Percentiles rank a stretch among this genome's conserved stretches.
Evolutionary conservation across 176 grass and related monocot genomes (phyloP).

Genomic region (Urochloa ruziziensis): DNA sequence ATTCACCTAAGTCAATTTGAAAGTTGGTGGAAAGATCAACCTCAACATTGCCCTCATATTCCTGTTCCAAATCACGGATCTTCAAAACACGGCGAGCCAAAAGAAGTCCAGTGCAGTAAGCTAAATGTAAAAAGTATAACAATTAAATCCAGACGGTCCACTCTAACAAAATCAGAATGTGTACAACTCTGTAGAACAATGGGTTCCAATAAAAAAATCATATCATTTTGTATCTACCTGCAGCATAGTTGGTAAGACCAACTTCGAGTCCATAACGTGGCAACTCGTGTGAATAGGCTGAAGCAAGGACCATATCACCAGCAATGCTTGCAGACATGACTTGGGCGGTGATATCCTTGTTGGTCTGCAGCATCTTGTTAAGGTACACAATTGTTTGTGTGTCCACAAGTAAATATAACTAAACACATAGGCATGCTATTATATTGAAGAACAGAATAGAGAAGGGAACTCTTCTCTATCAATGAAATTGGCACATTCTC

Average conservation of each 20-base stretch:
- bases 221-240: slow-evolving; percentile 29
- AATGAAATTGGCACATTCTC: no score
- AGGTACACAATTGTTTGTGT: background rate
- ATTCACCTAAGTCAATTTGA: background rate
- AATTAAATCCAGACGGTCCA: background rate
- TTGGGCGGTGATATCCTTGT: slow-evolving; percentile 61
- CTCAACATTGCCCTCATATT: slow-evolving; percentile 65
- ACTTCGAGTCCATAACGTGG: slow-evolving; percentile 65
- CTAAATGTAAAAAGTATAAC: slow-evolving; percentile 16
- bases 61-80: slow-evolving; percentile 48
- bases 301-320: slow-evolving; percentile 56
- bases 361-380: slow-evolving; percentile 40
- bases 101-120: slow-evolving; percentile 68
- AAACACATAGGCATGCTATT: background rate
- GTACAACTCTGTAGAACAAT: background rate
- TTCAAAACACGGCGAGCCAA: slow-evolving; percentile 69
- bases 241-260: slow-evolving; percentile 73
- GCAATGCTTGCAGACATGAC: slow-evolving; percentile 57
- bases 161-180: background rate
- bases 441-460: background rate
- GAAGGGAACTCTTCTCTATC: no score
- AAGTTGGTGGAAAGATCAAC: background rate
- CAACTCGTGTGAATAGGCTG: slow-evolving; percentile 67
- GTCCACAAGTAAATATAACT: background rate
- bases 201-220: no score